Evolutionary conservation across 2,329 filamentous ascomycete species (phyloP), one percentile per base, ranked within the genome.

Genomic region (Hortaea werneckii): DNA sequence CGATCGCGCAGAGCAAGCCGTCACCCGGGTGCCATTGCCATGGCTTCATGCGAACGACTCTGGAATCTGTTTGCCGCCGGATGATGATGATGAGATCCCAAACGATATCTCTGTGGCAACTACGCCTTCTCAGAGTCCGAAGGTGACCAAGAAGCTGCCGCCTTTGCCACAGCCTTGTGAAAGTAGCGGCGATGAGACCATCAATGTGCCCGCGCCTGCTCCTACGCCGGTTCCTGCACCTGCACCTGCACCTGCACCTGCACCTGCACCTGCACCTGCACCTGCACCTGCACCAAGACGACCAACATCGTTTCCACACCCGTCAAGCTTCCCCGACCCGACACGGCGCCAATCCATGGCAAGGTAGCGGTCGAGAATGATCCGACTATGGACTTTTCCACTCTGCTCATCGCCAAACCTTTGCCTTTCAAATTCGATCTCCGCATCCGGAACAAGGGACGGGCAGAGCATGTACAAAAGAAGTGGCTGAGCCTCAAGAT

Each of bases 351-450:
- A 4, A 37, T 29, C 5, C 10, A 28, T 12, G 27, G 39, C 29
- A 41, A 28, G 27, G 11, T 35, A 9, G 32, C 32, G 8, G n/a
- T 35, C 9, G 32, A 35, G 3, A 29, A 47, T n/a, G 68, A 71
- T 41, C 67, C 68, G 1, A 71, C 69, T 1, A 64, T 71, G 34
- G 60, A 69, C 50, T 71, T 65, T 53, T 65, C 66, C 9, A 68
- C 65, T 9, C 54, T 72, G 8, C 61, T 72, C 29, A 72, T 71
- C 40, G 68, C 69, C 1, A 71, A 72, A 47, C 69, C 69, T 1
- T 52, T 66, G 11, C 69, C 68, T 0, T 72, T 72, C 59, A 60
- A 64, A 37, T 71, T 72, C 50, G 45, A 62, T 8, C 57, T 72
- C 26, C 56, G 45, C 39, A 60, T 69, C 4, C 62, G 69, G 3